Evolutionary conservation across 805 yeast species (phyloP).

Genomic region (Metschnikowia arizonensis): DNA sequence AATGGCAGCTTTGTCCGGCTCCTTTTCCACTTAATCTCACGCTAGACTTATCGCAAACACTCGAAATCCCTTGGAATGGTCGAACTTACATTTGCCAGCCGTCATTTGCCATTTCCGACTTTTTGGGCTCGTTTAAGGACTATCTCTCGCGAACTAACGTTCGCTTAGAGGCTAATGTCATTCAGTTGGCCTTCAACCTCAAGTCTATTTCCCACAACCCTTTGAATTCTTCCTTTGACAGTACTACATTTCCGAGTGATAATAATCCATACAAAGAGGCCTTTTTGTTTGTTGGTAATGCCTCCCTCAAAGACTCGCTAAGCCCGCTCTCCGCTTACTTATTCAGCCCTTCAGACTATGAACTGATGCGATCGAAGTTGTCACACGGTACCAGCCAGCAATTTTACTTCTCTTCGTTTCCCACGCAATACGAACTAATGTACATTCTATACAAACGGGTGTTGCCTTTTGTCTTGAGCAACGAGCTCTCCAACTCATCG

Average conservation of each 20-base stretch:
- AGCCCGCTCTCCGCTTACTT: constrained; percentile 17
- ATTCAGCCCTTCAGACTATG: constrained; percentile 27
- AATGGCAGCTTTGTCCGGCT: constrained; percentile 57
- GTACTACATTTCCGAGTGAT: not conserved
- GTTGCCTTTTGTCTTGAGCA: constrained; percentile 24
- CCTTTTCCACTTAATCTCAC: constrained; percentile 30
- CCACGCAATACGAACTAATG: constrained; percentile 27
- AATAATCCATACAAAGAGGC: constrained; percentile 3
- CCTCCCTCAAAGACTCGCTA: constrained; percentile 26
- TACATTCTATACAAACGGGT: constrained; percentile 26
- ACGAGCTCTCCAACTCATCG: constrained; percentile 18
- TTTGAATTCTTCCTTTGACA: not conserved
- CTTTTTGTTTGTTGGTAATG: constrained; percentile 24
- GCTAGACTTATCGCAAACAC: constrained; percentile 14
- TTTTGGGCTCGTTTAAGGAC: constrained; percentile 20
- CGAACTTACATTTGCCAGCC: constrained; percentile 27
- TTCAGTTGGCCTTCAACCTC: constrained; percentile 30
- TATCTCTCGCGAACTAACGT: constrained; percentile 29
- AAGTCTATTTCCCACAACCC: constrained; percentile 25
- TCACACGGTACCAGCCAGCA: not conserved
- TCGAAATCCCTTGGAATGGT: constrained; percentile 26
- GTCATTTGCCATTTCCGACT: constrained; percentile 21
- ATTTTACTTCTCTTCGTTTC: constrained; percentile 23
- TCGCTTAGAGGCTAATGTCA: constrained; percentile 29
- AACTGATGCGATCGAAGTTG: not conserved